These are phyloP conservation scores for Nicotiana undulata DNA, from an alignment of 257 asterid species.

Conservation along the genomic window DNA sequence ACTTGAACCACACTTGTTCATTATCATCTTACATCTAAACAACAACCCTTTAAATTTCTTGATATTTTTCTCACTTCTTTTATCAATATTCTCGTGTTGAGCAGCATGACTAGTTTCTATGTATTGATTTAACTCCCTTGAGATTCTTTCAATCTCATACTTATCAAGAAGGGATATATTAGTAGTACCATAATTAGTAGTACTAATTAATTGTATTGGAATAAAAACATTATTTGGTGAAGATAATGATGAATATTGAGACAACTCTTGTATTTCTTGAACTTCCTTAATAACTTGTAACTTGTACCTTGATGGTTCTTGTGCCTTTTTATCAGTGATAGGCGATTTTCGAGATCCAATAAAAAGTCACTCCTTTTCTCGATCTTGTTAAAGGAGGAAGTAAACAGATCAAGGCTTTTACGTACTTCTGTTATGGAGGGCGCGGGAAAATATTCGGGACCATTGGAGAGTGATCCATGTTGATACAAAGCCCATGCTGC, in stretches of 20 bases:
- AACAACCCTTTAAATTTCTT: not conserved
- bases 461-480: conserved; percentile 45
- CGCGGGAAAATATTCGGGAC: not conserved
- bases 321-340: conserved; percentile 15
- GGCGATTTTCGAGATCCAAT: no score
- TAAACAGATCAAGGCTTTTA: conserved; percentile 2
- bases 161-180: conserved; percentile 49
- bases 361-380: no score
- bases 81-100: not conserved
- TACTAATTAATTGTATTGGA: not conserved
- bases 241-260: not conserved
- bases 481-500: conserved; percentile 61
- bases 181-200: not conserved
- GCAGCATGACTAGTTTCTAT: conserved; percentile 24
- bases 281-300: conserved; percentile 29
- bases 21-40: not conserved
- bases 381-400: no score
- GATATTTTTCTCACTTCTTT: not conserved
- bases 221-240: not conserved
- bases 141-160: conserved; percentile 52
- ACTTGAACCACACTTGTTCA: not conserved
- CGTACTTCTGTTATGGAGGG: not conserved
- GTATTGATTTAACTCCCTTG: conserved; percentile 41
- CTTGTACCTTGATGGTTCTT: conserved; percentile 52
- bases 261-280: not conserved